Evolutionary conservation across 352 stramenopile species (phyloP), one percentile per base, ranked within the genome.

Genomic region (Phytophthora aleatoria): DNA sequence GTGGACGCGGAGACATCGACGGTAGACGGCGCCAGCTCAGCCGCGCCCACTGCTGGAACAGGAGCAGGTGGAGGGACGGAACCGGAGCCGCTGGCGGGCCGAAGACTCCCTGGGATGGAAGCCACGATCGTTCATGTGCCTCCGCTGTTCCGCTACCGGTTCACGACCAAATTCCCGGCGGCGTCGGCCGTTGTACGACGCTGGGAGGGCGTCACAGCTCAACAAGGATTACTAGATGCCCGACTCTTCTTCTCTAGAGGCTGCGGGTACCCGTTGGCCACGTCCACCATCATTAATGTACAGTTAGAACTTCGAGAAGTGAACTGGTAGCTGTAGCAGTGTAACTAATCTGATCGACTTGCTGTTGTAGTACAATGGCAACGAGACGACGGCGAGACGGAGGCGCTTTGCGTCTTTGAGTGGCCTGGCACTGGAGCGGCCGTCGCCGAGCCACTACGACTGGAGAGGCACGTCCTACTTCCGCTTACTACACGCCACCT

Each of bases 401-500:
- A 74, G 79, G 45, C 65, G 84, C 0, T 80, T 91, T 33, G 69
- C 79, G n/a, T 92, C 83, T 7, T 62, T 89, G 28, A 73, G 75
- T 4, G 74, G 72, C 50, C 49, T 88, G 26, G 81, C 90, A 43
- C 50, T 70, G 15, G 70, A 77, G 39, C 35, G 64, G 4, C 69
- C 65, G 16, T 56, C 68, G 0, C 73, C 78, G 7, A 79, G 66
- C 42, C 75, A 77, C 49, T 94, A 96, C 67, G 85, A 94, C 69
- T 96, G 87, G 87, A 73, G 85, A 26, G 87, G 87, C 33, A 96
- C 91, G 51, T 92, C 85, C 44, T 96, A 96, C 72, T 96, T 89
- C 58, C 87, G 83, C 3, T 64, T 94, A 44, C 73, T 96, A 30
- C 87, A 96, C 58, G 67, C 87, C 24, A 92, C 84, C 3, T 96